Evolutionary conservation across 208 protist genomes (phyloP).

Genomic region (Crithidia sp.): DNA sequence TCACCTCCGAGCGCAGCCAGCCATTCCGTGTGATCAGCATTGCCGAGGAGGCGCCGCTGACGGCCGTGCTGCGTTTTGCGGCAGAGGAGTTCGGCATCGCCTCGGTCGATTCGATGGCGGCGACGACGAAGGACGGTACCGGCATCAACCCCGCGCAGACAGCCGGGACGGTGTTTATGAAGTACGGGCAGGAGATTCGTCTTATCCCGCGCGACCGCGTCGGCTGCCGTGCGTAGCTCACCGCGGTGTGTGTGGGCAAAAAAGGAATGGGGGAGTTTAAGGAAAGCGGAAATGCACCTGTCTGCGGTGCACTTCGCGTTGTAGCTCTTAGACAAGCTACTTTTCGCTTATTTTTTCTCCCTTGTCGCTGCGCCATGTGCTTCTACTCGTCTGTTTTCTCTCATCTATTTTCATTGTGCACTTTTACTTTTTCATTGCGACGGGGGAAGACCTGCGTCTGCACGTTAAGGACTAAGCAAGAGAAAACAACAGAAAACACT

Average conservation of each 20-base stretch:
- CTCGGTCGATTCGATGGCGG: conserved; percentile 82
- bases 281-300: too few species aligned
- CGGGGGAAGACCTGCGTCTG: too few species aligned
- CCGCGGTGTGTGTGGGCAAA: neutral
- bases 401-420: too few species aligned
- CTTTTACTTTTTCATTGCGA: too few species aligned
- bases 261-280: neutral
- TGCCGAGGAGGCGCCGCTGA: conserved; percentile 95
- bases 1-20: conserved; percentile 84
- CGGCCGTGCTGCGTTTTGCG: conserved; percentile 94
- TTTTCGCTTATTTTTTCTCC: too few species aligned
- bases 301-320: too few species aligned
- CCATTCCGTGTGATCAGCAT: conserved; percentile 92
- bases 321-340: too few species aligned
- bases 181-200: conserved; percentile 94
- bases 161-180: conserved; percentile 94
- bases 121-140: conserved; percentile 93
- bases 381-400: too few species aligned
- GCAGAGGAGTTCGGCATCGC: conserved; percentile 93
- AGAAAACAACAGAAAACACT: too few species aligned
- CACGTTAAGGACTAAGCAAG: too few species aligned
- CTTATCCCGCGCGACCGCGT: conserved; percentile 96
- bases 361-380: too few species aligned
- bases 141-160: conserved; percentile 96
- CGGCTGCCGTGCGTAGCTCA: conserved; percentile 29